These are phyloP conservation scores for Rasamsonia emersonii DNA, from an alignment of 2,329 filamentous ascomycete genomes.

Conservation along the genomic window DNA sequence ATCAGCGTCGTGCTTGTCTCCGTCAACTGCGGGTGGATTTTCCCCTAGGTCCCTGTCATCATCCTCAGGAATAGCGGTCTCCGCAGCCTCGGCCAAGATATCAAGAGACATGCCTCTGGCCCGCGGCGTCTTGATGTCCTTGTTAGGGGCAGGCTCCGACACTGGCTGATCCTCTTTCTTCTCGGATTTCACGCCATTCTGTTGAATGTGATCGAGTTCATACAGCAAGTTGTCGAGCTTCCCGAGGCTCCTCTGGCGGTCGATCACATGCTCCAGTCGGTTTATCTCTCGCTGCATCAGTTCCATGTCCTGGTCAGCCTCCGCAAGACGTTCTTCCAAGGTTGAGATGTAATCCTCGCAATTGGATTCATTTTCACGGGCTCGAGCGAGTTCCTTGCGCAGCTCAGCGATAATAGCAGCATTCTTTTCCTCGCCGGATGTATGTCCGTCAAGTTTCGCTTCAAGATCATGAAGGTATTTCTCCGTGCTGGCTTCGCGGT, in stretches of 20 bases:
- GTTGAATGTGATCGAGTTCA: slow-evolving; percentile 69
- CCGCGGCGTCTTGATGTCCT: slow-evolving; percentile 17
- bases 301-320: slow-evolving; percentile 91
- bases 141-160: slow-evolving; percentile 8
- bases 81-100: slow-evolving; percentile 35
- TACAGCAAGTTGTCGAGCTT: slow-evolving; percentile 88
- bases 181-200: slow-evolving; percentile 42
- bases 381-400: slow-evolving; percentile 79
- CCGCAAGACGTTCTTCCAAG: slow-evolving; percentile 85
- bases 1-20: slow-evolving; percentile 18
- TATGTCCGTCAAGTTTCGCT: slow-evolving; percentile 79
- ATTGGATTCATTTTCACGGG: slow-evolving; percentile 80
- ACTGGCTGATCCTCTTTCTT: slow-evolving; percentile 17
- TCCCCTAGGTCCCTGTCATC: slow-evolving; percentile 33
- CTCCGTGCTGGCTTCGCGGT: slow-evolving; percentile 86
- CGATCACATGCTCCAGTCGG: slow-evolving; percentile 85
- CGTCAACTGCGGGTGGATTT: slow-evolving; percentile 19
- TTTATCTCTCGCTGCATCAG: slow-evolving; percentile 96
- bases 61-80: slow-evolving; percentile 38
- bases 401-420: slow-evolving; percentile 75
- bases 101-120: slow-evolving; percentile 30
- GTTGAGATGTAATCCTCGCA: slow-evolving; percentile 97
- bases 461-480: slow-evolving; percentile 89
- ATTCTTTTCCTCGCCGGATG: slow-evolving; percentile 87
- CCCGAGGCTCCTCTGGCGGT: slow-evolving; percentile 87